These are phyloP conservation scores for Neopestalotiopsis sp. DNA, from an alignment of 2,329 filamentous ascomycete genomes.

Conservation along the genomic window DNA sequence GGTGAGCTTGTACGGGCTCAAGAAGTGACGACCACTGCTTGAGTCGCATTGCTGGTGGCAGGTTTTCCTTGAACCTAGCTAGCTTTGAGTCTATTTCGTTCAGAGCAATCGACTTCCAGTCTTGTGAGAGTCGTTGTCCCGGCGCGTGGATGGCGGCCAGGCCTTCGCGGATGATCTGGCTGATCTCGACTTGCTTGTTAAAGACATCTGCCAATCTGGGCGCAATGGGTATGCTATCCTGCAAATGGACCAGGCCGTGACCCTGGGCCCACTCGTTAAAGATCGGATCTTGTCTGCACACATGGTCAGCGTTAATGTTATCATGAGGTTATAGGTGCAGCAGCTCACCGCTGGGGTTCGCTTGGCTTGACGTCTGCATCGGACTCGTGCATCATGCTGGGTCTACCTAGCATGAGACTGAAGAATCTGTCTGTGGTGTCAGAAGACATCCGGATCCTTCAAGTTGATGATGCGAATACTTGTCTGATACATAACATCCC, in stretches of 20 bases:
- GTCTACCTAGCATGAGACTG: slow-evolving; percentile 13
- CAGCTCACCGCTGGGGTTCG: not conserved
- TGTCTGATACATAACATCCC: slow-evolving; percentile 18
- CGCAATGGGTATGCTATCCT: not conserved
- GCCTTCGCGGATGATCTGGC: slow-evolving; percentile 10
- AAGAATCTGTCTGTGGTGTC: not conserved
- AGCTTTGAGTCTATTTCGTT: slow-evolving; percentile 3
- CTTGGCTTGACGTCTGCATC: slow-evolving; percentile 8
- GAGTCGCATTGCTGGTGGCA: slow-evolving; percentile 7
- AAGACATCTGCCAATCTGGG: slow-evolving; percentile 6
- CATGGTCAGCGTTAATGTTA: not conserved
- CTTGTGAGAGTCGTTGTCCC: not conserved
- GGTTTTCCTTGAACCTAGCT: not conserved
- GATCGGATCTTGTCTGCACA: not conserved
- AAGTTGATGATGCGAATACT: too few species aligned
- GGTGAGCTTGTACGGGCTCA: slow-evolving; percentile 7
- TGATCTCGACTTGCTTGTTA: slow-evolving; percentile 15
- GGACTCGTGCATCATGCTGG: slow-evolving; percentile 11
- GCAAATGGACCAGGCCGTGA: not conserved
- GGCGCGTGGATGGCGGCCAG: slow-evolving; percentile 1
- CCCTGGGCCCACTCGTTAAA: not conserved
- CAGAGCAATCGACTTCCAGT: not conserved
- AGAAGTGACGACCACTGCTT: slow-evolving; percentile 5
- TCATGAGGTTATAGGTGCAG: not conserved
- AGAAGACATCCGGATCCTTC: too few species aligned